A percentile compares a stretch with the other conserved stretches of the same genome.
phyloP scores from a whole-genome alignment of 345 rosid species.

The Lepidium sativum region DNA sequence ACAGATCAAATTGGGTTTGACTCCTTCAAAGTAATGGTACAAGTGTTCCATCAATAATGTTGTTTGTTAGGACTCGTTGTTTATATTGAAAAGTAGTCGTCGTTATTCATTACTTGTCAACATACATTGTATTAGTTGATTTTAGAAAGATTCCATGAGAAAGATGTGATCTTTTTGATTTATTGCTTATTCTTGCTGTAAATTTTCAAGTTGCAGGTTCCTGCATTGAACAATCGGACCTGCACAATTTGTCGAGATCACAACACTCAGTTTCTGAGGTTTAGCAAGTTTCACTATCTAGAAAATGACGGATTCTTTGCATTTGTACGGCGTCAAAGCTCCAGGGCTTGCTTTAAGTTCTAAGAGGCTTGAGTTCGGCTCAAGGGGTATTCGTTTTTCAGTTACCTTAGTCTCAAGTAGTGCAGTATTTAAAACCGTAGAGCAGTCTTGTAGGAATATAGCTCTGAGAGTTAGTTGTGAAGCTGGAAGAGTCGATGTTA shows the following conservation, averaged over 20 bases:
- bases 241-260: conserved; percentile 21
- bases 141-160: conserved; percentile 2
- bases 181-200: neutral
- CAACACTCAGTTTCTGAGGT: conserved; percentile 5
- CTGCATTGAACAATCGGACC: neutral
- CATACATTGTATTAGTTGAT: neutral
- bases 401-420: conserved; percentile 1
- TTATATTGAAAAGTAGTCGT: neutral
- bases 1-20: neutral
- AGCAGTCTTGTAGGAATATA: conserved; percentile 25
- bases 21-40: neutral
- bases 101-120: neutral
- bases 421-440: conserved; percentile 19
- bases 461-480: conserved; percentile 25
- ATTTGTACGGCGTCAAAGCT: conserved; percentile 27
- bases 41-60: neutral
- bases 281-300: neutral
- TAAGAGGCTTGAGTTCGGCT: conserved; percentile 11
- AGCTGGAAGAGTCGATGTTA: conserved; percentile 22
- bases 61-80: neutral
- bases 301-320: conserved; percentile 18
- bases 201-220: conserved; percentile 9
- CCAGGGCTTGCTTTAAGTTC: conserved; percentile 23
- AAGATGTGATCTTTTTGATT: neutral
- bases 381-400: conserved; percentile 7